These are phyloP conservation scores for Diplodia scrobiculata DNA, from an alignment of 2,329 filamentous ascomycete species.

Conservation along the genomic window DNA sequence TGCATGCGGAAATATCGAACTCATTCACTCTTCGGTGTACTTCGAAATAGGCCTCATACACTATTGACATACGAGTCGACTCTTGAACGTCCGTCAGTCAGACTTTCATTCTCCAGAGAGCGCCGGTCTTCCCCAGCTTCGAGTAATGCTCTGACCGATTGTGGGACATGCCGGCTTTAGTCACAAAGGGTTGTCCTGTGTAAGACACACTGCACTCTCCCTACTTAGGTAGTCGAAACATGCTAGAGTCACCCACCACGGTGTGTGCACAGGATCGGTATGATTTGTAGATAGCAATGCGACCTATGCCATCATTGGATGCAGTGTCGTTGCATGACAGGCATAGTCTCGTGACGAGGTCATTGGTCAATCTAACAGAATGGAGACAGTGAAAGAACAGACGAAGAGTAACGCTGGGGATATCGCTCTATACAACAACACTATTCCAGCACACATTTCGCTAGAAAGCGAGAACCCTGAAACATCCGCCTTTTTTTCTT, in stretches of 20 bases:
- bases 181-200: not conserved
- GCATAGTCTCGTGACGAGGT: slow-evolving; percentile 1
- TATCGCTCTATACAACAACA: slow-evolving; percentile 27
- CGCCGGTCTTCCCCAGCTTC: not conserved
- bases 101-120: not conserved
- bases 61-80: not conserved
- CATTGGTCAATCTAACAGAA: slow-evolving; percentile 20
- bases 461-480: slow-evolving; percentile 15
- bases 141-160: not conserved
- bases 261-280: not conserved
- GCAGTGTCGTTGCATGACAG: not conserved
- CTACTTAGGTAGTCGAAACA: not conserved
- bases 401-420: slow-evolving; percentile 18
- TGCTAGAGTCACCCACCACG: not conserved
- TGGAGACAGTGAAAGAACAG: not conserved
- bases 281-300: not conserved
- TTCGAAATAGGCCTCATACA: not conserved
- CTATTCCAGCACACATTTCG: slow-evolving; percentile 18
- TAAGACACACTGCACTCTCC: not conserved
- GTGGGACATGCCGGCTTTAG: not conserved
- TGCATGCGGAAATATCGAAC: not conserved
- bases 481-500: slow-evolving; percentile 25
- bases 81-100: not conserved
- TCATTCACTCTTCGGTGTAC: not conserved
- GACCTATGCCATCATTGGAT: not conserved